Evolutionary conservation across 129 eudicot genomes (phyloP), one percentile per base, ranked within the genome.

Genomic region (Chrysanthemum makinoi): DNA sequence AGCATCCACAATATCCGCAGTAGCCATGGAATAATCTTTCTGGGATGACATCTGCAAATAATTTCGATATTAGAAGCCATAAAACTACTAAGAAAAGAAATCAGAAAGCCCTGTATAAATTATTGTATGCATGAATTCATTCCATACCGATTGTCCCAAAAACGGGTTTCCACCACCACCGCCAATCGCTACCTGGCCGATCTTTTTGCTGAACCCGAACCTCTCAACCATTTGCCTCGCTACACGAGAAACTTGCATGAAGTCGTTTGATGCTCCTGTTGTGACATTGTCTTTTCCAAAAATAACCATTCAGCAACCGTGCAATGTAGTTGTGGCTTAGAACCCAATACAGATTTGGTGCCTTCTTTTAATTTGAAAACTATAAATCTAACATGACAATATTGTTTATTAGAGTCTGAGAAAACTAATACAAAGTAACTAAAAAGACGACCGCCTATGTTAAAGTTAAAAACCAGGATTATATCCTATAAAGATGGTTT

Each of bases 21-120:
- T 94, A 51, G 99, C 99, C 99, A 94, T 94, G n/a, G 99, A 94
- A 81, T 94, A 94, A 73, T 94, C 99, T 80, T 94, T 94, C 75
- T 90, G 97, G 72, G 90, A 70, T 18, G 99, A 85, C 99, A 94
- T 94, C 99, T 94, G 92, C 80, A 77, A 10, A 57, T 47, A 46
- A 47, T 26, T 48, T 65, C 17, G 48, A 8, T 46, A 65, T 65
- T 39, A 59, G 20, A 28, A 28, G 57, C 12, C 39, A 17, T 20
- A 75, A 1, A 3, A 8, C 19, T 33, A 18, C 24, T n/a, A 62
- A 15, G 11, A 30, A 60, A 48, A 39, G 46, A n/a, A 73, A 10
- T 14, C 26, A 39, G 46, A n/a, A 73, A 10, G 20, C 43, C 43
- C 33, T 10, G 13, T 65, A 50, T 28, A 4, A 10, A 26, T 26